Base-by-base conservation (phyloP, 805 yeast genomes). In the Scheffersomyces ergatensis region DNA sequence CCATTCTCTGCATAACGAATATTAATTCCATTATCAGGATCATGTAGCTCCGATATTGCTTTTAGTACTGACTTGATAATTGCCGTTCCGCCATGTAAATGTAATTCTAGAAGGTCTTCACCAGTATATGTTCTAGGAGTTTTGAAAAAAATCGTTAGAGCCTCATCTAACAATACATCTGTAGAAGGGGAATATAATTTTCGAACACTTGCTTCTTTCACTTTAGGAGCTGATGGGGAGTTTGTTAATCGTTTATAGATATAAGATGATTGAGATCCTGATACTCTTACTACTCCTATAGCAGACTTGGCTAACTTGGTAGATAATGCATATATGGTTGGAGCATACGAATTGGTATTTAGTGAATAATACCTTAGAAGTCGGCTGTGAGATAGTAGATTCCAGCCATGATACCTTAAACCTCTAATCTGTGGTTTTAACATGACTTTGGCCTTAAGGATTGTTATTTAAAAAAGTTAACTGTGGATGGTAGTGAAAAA, bases 51-150 rank as follows among this genome's bases (percentile, higher is more conserved):
- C 30, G 70, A 67, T 4, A 93, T 80, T 0, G 95, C 81, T 4
- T 65, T 65, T 36, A 90, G 53, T 0, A 90, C 85, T 0, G 89
- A 75, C 36, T 72, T 69, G 2, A 87, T 77, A 1, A 92, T 88
- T 0, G 98, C 97, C 11, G 76, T 80, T 3, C 98, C 97, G 3
- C 99, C 99, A 60, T 93, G 99, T 2, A 87, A 62, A 55, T 93
- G 97, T n/a, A 93, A 58, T 54, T 93, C 99, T 8, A 90, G 66
- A 19, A 85, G 51, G 51, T 92, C 97, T 58, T 93, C 98, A 1
- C 99, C 99, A 0, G 98, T 93, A 54, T 83, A 93, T 0, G 96
- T 83, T 12, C 72, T 67, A 0, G 97, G 97, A 2, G 75, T 76
- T 14, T 77, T 59, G 62, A 92, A 90, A 53, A 65, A 83, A 1